phyloP scores from a whole-genome alignment of 768 basidiomycete genomes.

The Pholiota molesta region DNA sequence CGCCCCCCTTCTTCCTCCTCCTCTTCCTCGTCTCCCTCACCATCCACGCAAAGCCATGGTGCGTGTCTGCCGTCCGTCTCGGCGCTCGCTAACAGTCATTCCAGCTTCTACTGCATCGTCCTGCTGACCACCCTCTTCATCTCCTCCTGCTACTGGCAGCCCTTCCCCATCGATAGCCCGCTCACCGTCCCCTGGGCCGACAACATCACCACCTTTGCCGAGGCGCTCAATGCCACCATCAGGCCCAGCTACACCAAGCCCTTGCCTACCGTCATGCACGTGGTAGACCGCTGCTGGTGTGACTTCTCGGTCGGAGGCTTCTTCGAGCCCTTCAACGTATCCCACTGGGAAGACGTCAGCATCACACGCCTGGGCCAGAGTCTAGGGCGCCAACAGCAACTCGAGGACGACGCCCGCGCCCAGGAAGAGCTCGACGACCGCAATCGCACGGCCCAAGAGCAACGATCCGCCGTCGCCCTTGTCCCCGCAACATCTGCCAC shows the following conservation, averaged over 20 bases:
- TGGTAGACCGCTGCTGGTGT: constrained; percentile 86
- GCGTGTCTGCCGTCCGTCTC: constrained; percentile 27
- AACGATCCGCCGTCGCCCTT: neutral
- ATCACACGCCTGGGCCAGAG: constrained; percentile 50
- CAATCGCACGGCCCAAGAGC: constrained; percentile 3
- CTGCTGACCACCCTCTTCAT: constrained; percentile 82
- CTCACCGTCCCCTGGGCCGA: constrained; percentile 69
- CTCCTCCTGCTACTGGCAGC: constrained; percentile 90
- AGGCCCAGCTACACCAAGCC: constrained; percentile 41
- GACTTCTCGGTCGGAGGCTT: constrained; percentile 66
- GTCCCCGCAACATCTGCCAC: neutral
- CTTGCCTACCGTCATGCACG: constrained; percentile 60
- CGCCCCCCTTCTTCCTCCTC: constrained; percentile 78
- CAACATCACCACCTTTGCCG: constrained; percentile 73
- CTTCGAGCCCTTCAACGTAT: constrained; percentile 78
- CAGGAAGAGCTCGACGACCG: neutral
- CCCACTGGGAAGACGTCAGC: constrained; percentile 74
- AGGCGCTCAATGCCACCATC: constrained; percentile 59
- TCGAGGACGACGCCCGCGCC: constrained; percentile 21
- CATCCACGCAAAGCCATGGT: constrained; percentile 87
- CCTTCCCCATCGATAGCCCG: constrained; percentile 65
- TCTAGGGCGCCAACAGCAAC: constrained; percentile 37
- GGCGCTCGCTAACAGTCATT: constrained; percentile 5
- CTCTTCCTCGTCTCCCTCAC: constrained; percentile 78
- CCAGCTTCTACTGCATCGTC: constrained; percentile 85